Percentiles rank a stretch among this genome's conserved stretches.
Conservation (phyloP, 306 rosid species). For the Leucaena leucocephala region DNA sequence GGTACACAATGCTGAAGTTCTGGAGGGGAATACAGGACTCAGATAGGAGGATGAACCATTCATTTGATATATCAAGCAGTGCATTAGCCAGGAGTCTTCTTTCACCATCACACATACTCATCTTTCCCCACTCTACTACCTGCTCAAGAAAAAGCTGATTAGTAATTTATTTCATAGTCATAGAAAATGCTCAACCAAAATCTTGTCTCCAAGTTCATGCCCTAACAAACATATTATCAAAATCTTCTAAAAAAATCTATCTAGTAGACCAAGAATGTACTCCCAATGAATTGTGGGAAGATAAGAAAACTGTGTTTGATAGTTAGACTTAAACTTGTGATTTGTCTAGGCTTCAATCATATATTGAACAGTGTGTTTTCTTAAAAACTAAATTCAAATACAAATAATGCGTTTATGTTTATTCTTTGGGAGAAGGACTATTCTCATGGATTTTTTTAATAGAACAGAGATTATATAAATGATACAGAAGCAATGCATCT, state of each 20-base stretch:
- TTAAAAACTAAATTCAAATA: neutral
- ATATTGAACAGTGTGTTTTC: neutral
- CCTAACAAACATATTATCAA: slow-evolving; percentile 9
- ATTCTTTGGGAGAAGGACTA: slow-evolving; percentile 10
- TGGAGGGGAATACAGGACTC: slow-evolving; percentile 95
- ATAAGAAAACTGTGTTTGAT: neutral
- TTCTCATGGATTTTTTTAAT: neutral
- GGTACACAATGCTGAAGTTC: slow-evolving; percentile 75
- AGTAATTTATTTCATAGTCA: slow-evolving; percentile 29
- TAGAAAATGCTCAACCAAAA: slow-evolving; percentile 16
- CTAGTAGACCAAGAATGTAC: neutral
- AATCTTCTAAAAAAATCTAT: neutral
- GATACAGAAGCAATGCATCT: neutral
- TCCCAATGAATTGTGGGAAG: neutral
- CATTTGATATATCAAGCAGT: slow-evolving; percentile 88
- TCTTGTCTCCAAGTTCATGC: slow-evolving; percentile 13
- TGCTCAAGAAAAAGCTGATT: slow-evolving; percentile 38
- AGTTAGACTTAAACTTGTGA: neutral
- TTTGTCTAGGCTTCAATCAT: slow-evolving; percentile 1
- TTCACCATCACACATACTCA: slow-evolving; percentile 98
- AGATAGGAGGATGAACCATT: slow-evolving; percentile 91
- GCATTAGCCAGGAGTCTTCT: slow-evolving; percentile 96
- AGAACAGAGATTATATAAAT: neutral
- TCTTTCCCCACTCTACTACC: slow-evolving; percentile 96
- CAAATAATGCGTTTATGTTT: slow-evolving; percentile 7